These are phyloP conservation scores for Fagus sylvatica DNA, from an alignment of 306 rosid genomes.

Conservation along the genomic window DNA sequence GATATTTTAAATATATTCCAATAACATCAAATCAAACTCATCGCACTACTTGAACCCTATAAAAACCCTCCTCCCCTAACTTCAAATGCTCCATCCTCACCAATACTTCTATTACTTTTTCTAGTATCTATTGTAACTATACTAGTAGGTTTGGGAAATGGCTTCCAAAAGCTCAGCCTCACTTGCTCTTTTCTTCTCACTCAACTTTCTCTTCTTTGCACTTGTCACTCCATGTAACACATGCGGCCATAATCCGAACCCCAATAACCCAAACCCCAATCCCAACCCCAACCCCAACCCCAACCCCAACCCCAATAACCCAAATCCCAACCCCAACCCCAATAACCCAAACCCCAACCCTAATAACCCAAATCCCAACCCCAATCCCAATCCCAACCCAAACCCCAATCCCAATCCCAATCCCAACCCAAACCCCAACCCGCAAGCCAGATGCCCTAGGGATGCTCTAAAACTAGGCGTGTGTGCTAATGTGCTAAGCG, in stretches of 20 bases:
- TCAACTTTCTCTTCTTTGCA: slow-evolving; percentile 74
- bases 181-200: slow-evolving; percentile 58
- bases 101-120: background rate
- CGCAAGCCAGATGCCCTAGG: slow-evolving; percentile 44
- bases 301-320: background rate
- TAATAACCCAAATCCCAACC: slow-evolving; percentile 15
- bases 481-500: slow-evolving; percentile 56
- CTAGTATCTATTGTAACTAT: background rate
- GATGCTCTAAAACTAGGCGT: slow-evolving; percentile 66
- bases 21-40: background rate
- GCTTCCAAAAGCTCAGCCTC: slow-evolving; percentile 57
- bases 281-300: background rate
- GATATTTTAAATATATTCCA: background rate
- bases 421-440: background rate
- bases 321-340: background rate
- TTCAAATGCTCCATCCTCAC: background rate
- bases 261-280: background rate
- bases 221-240: slow-evolving; percentile 59
- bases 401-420: background rate
- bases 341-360: background rate
- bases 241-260: slow-evolving; percentile 24
- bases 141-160: slow-evolving; percentile 38
- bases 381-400: background rate
- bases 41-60: slow-evolving; percentile 31
- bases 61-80: slow-evolving; percentile 26